phyloP scores from a whole-genome alignment of 225 moss, liverwort and hornwort species.

The Physcomitrium patens region DNA sequence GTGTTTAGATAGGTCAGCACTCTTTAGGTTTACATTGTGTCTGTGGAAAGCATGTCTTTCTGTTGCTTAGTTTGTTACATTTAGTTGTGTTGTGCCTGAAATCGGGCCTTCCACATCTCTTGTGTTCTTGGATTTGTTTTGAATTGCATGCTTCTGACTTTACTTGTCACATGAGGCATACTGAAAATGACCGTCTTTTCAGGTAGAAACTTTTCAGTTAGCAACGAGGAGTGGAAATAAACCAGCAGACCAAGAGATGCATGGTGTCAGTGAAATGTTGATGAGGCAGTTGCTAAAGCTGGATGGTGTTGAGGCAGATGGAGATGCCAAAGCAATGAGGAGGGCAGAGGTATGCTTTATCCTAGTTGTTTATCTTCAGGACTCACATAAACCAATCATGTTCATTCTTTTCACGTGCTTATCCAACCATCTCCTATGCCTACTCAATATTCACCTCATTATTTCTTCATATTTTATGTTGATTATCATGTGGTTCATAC shows the following conservation, averaged over 20 bases:
- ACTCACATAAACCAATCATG: not conserved
- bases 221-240: slow-evolving; percentile 52
- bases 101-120: not conserved
- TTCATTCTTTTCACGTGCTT: not conserved
- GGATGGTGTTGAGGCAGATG: slow-evolving; percentile 91
- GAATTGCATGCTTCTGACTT: not conserved
- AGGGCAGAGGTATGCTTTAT: slow-evolving; percentile 79
- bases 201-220: slow-evolving; percentile 71
- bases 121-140: not conserved
- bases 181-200: slow-evolving; percentile 15
- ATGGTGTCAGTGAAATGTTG: slow-evolving; percentile 80
- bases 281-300: slow-evolving; percentile 96
- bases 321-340: slow-evolving; percentile 88
- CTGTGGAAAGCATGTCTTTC: not conserved
- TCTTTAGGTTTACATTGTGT: slow-evolving; percentile 13
- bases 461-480: not conserved
- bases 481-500: not conserved
- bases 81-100: not conserved
- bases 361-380: not conserved
- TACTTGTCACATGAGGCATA: not conserved
- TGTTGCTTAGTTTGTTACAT: not conserved
- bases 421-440: not conserved
- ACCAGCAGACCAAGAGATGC: slow-evolving; percentile 68
- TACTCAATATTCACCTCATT: not conserved
- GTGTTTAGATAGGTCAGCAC: not conserved